These are phyloP conservation scores for Cyberlindnera americana DNA, from an alignment of 805 yeast species.

Conservation along the genomic window DNA sequence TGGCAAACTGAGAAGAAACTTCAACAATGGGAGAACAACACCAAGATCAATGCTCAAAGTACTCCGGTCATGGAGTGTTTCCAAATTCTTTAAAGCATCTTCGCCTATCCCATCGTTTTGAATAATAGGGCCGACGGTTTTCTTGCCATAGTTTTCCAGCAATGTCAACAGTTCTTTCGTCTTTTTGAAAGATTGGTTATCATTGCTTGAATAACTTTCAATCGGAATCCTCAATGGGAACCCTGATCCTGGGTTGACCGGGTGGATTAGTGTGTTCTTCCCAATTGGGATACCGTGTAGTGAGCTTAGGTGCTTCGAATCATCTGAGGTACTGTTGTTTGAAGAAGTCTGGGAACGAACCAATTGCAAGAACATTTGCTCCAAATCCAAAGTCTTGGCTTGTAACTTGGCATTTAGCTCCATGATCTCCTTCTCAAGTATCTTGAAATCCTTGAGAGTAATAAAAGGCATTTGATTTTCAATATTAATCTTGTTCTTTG, in stretches of 20 bases:
- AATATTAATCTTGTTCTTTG: constrained; percentile 13
- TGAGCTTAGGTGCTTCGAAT: neutral
- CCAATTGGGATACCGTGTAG: constrained; percentile 11
- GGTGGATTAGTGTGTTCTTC: constrained; percentile 6
- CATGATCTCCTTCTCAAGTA: constrained; percentile 21
- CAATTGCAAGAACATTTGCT: constrained; percentile 5
- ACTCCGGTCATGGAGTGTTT: constrained; percentile 6
- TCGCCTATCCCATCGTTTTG: constrained; percentile 2
- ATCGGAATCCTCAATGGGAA: constrained; percentile 9
- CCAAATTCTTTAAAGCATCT: constrained; percentile 9
- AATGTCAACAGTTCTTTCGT: constrained; percentile 1
- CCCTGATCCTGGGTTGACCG: constrained; percentile 1
- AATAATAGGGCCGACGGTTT: neutral
- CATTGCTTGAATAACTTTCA: neutral
- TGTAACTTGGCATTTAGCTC: constrained; percentile 12
- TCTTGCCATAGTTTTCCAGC: neutral
- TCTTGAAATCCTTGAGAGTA: constrained; percentile 19
- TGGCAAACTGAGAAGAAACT: constrained; percentile 8
- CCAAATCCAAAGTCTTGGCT: constrained; percentile 6
- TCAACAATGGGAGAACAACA: constrained; percentile 5
- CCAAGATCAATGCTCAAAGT: constrained; percentile 7
- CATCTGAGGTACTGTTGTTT: neutral
- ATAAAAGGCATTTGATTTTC: constrained; percentile 14
- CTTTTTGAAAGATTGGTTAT: neutral
- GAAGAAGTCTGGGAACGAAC: neutral